A percentile compares a stretch with the other conserved stretches of the same genome.
Evolutionary conservation across 768 basidiomycete species (phyloP).

Genomic region (Mrakia gelida): DNA sequence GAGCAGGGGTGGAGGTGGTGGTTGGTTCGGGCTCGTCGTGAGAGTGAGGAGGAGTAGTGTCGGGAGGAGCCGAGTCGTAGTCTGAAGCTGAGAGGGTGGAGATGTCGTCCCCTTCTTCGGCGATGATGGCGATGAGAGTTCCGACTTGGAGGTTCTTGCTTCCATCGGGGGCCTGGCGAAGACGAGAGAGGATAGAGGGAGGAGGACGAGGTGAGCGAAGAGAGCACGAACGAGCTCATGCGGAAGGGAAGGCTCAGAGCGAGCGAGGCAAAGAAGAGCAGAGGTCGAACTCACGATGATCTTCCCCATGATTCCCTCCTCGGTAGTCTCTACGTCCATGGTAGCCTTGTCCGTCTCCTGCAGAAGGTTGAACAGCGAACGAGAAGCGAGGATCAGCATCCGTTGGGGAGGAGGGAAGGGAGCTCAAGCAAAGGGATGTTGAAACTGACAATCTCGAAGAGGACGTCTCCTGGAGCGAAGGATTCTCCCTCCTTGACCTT

Average conservation of each 20-base stretch:
- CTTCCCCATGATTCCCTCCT: constrained; percentile 46
- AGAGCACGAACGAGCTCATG: neutral
- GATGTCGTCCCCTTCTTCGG: constrained; percentile 94
- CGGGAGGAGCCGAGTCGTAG: constrained; percentile 32
- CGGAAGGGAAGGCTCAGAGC: neutral
- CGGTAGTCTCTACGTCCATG: constrained; percentile 47
- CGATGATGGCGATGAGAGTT: constrained; percentile 81
- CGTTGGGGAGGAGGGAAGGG: neutral
- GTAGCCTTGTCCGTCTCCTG: constrained; percentile 46
- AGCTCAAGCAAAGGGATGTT: too few relatives aligned
- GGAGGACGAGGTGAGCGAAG: neutral
- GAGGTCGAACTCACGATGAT: constrained; percentile 40
- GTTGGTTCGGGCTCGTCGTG: neutral
- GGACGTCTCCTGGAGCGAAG: constrained; percentile 74
- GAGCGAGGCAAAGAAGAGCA: neutral
- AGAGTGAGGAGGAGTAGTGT: neutral
- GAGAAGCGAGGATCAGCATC: neutral
- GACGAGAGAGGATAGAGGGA: neutral
- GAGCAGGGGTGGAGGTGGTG: neutral
- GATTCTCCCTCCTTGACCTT: constrained; percentile 80
- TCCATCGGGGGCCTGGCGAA: constrained; percentile 63
- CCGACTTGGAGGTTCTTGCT: constrained; percentile 82
- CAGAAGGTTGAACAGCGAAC: neutral
- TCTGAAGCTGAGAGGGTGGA: constrained; percentile 62
- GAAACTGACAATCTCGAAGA: constrained; percentile 77